These are phyloP conservation scores for Lichtheimia hyalospora DNA, from an alignment of 371 early-diverging fungal species.

Conservation along the genomic window DNA sequence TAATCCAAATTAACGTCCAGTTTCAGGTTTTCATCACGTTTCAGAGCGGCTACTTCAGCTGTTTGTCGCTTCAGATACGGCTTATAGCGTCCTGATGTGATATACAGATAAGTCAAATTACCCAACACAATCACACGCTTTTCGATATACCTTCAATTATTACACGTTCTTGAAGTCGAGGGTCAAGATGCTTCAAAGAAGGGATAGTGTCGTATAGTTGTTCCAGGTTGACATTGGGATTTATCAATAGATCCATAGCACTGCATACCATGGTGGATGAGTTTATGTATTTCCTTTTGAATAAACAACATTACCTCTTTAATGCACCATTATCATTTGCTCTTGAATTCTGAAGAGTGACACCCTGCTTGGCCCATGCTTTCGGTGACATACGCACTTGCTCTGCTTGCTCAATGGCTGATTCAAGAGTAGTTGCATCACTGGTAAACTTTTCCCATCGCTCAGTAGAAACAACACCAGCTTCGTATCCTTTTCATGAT, in stretches of 20 bases:
- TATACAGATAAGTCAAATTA: not conserved
- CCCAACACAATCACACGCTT: not conserved
- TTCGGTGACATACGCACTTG: constrained; percentile 44
- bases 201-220: constrained; percentile 51
- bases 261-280: constrained; percentile 18
- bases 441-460: constrained; percentile 46
- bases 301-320: constrained; percentile 40
- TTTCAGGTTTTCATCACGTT: constrained; percentile 66
- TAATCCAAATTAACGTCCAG: constrained; percentile 73
- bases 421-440: constrained; percentile 31
- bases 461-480: constrained; percentile 49
- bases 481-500: constrained; percentile 44
- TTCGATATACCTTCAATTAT: constrained; percentile 50
- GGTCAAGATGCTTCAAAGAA: constrained; percentile 39
- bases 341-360: constrained; percentile 20
- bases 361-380: constrained; percentile 53
- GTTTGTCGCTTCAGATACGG: constrained; percentile 71
- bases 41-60: constrained; percentile 60
- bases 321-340: constrained; percentile 53
- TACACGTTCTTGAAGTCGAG: constrained; percentile 45
- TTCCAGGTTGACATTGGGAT: constrained; percentile 45
- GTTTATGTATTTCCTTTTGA: not conserved
- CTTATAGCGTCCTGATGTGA: constrained; percentile 58
- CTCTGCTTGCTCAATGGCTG: constrained; percentile 42
- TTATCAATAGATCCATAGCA: constrained; percentile 56